A percentile compares a stretch with the other conserved stretches of the same genome.
Conservation (phyloP, 2,329 filamentous ascomycete genomes). For the Colletotrichum filicis region DNA sequence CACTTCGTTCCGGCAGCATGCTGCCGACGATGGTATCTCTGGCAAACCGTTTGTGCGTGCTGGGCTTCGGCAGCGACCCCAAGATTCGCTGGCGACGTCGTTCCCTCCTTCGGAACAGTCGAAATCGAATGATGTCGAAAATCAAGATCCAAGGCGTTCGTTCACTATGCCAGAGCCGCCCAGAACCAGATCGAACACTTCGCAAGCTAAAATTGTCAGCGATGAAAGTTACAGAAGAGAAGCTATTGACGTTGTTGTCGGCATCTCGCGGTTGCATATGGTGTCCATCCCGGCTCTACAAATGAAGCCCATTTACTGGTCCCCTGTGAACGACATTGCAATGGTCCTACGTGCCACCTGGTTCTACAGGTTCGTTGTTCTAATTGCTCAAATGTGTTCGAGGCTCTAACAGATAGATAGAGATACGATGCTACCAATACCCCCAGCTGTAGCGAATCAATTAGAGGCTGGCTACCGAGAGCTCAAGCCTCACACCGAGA, state of each 20-base stretch:
- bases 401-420: constrained; percentile 41
- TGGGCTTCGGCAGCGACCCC: constrained; percentile 44
- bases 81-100: constrained; percentile 3
- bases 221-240: constrained; percentile 34
- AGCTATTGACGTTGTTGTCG: constrained; percentile 78
- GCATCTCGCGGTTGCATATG: constrained; percentile 88
- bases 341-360: constrained; percentile 88
- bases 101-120: constrained; percentile 35
- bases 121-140: background rate
- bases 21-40: constrained; percentile 61
- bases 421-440: constrained; percentile 91
- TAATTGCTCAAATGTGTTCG: background rate
- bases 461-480: constrained; percentile 92
- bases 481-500: constrained; percentile 87
- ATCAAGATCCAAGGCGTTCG: background rate
- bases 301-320: constrained; percentile 99
- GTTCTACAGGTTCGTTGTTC: constrained; percentile 79
- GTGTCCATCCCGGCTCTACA: constrained; percentile 84
- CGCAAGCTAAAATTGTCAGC: constrained; percentile 2
- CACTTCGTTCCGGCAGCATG: constrained; percentile 17
- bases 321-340: constrained; percentile 88
- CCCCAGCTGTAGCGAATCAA: constrained; percentile 87
- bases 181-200: background rate
- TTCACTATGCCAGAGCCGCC: background rate
- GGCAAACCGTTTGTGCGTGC: constrained; percentile 64